phyloP scores from a whole-genome alignment of 805 yeast species.

The Candida golubevii region DNA sequence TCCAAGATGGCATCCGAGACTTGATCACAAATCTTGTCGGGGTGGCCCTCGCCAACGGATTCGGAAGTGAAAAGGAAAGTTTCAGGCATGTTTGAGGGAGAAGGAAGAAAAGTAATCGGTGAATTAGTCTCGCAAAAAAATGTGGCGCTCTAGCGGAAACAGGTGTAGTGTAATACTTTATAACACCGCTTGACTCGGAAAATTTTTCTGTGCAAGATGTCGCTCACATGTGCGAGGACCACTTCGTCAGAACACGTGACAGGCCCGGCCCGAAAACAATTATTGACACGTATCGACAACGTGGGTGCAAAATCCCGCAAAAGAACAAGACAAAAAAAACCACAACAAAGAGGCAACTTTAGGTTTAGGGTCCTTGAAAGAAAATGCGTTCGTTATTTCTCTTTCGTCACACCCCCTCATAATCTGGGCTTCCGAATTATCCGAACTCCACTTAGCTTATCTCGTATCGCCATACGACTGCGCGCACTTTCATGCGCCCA shows the following conservation, averaged over 20 bases:
- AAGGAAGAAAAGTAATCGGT: background rate
- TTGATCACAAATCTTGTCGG: slow-evolving; percentile 97
- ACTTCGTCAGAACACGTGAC: slow-evolving; percentile 16
- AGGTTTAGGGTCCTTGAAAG: too few relatives aligned
- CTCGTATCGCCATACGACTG: slow-evolving; percentile 7
- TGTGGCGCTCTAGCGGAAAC: background rate
- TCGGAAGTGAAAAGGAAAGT: slow-evolving; percentile 72
- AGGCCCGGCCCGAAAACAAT: too few relatives aligned
- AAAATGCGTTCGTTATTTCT: too few relatives aligned
- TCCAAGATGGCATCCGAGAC: slow-evolving; percentile 97
- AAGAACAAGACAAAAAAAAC: too few relatives aligned
- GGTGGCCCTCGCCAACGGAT: slow-evolving; percentile 93
- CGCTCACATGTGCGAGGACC: slow-evolving; percentile 5
- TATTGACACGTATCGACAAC: too few relatives aligned
- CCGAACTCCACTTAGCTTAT: too few relatives aligned
- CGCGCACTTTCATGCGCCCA: background rate
- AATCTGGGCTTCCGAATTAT: too few relatives aligned
- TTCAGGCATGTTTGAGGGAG: slow-evolving; percentile 21
- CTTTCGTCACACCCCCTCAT: too few relatives aligned
- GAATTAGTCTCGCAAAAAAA: background rate
- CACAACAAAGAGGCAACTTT: too few relatives aligned
- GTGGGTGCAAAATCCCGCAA: too few relatives aligned
- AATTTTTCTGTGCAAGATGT: slow-evolving; percentile 8
- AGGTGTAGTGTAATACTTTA: slow-evolving; percentile 5
- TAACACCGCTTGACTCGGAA: slow-evolving; percentile 1